Base-by-base conservation (phyloP, 352 stramenopile species). In the Phytophthora idaei region DNA sequence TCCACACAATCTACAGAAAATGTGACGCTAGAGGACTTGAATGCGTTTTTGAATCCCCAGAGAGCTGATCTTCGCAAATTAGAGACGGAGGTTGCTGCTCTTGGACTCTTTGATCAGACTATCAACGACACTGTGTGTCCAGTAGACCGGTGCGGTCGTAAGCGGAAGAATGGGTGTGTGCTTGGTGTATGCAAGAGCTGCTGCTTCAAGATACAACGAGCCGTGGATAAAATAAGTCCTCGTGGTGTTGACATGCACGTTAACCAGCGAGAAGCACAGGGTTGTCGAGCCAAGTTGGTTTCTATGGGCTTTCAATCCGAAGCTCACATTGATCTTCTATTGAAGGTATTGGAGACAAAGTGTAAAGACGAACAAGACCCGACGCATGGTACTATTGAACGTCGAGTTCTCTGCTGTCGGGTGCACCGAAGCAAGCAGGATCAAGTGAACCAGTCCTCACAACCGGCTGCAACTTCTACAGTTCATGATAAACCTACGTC, bases 101-200 rank as follows among this genome's bases (percentile, higher is more conserved):
- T 88, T 11, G 9, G 28, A 9, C 45, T 86, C 14, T 83, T 83
- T 63, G 56, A 39, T 2, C 6, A 49, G 9, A 37, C 3, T 41
- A 11, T 25, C 3, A 31, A 51, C 21, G 17, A 31, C 5, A 61
- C n/a, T 5, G 11, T 73, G 12, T 90, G 81, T 51, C 74, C 76
- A n/a, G 76, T 75, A 3, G 1, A 17, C 21, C 72, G 51, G 46
- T 90, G 81, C 46, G 64, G 60, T 29, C 77, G 79, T 27, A 85
- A 86, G 65, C 58, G 55, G 17, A 90, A 89, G 50, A 51, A 46
- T 1, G 74, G 67, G 0, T 92, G 83, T 48, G 47, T 66, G 7
- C 53, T 89, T 17, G 64, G 71, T 0, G 41, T 90, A 29, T 92
- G 81, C 42, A 78, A 74, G 4, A 61, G 71, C 7, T 90, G 83